A percentile compares a stretch with the other conserved stretches of the same genome.
phyloP scores from a whole-genome alignment of 2,329 filamentous ascomycete genomes.

The Phyllosticta citribraziliensis region DNA sequence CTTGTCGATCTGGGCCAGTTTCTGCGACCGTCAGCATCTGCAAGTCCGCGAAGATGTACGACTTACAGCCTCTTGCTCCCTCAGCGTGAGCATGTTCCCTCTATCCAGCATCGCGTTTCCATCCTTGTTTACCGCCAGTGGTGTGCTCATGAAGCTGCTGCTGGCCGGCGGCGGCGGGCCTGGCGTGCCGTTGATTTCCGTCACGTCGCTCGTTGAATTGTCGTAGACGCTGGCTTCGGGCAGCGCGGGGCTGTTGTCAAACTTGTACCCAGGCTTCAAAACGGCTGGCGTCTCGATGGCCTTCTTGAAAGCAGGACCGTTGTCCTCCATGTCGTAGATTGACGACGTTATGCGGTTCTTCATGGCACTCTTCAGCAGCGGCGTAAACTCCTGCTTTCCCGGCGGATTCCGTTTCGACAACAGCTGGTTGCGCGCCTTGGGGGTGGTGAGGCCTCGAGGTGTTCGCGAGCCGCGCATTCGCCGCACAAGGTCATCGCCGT shows the following conservation, averaged over 20 bases:
- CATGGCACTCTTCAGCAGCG: slow-evolving; percentile 75
- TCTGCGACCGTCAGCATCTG: slow-evolving; percentile 28
- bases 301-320: slow-evolving; percentile 15
- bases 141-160: slow-evolving; percentile 74
- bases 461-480: slow-evolving; percentile 45
- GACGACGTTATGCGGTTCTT: slow-evolving; percentile 49
- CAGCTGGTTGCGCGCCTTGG: slow-evolving; percentile 62
- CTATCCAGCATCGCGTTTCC: slow-evolving; percentile 62
- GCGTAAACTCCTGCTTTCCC: slow-evolving; percentile 75
- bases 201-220: slow-evolving; percentile 25
- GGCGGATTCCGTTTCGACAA: slow-evolving; percentile 42
- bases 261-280: slow-evolving; percentile 50
- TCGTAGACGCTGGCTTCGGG: slow-evolving; percentile 61
- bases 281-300: slow-evolving; percentile 57
- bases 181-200: slow-evolving; percentile 43
- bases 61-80: slow-evolving; percentile 82
- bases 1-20: slow-evolving; percentile 91
- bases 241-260: slow-evolving; percentile 64
- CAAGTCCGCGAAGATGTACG: background rate
- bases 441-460: slow-evolving; percentile 56
- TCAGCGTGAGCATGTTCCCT: slow-evolving; percentile 80
- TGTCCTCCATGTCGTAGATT: slow-evolving; percentile 26
- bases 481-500: slow-evolving; percentile 60
- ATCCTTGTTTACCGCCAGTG: slow-evolving; percentile 58
- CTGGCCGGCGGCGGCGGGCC: slow-evolving; percentile 59